Base-by-base conservation (phyloP, 441 rosid genomes). In the Gossypium armourianum region DNA sequence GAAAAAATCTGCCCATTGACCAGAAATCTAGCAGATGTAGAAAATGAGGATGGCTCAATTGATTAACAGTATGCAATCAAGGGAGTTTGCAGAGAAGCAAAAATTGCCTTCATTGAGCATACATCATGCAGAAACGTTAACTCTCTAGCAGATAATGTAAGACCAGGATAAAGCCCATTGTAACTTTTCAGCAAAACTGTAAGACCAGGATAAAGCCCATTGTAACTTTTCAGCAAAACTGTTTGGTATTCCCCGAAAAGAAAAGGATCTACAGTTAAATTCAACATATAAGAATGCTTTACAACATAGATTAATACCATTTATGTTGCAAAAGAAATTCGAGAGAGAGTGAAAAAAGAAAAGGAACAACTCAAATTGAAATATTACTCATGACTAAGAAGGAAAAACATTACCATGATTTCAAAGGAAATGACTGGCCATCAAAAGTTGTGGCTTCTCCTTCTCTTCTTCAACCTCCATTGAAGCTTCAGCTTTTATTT, bases 361-460 rank as follows among this genome's bases (percentile, higher is more conserved):
- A 56, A n/a, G 62, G 45, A 28, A n/a, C 20, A 26, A 36, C 16
- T 59, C 64, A 26, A 13, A 36, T 6, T 13, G 64, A 60, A 29
- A 3, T 60, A 29, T 10, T 36, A 15, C 26, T 66, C 45, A 59
- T 4, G 47, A 67, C 56, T 40, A 59, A 10, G 67, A 59, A 40
- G 40, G 40, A 23, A 62, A 17, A 9, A 9, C 16, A 43, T 57
- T 32, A 13, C 50, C 72, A 60, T 69, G 55, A 64, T 62, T 73
- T 79, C 77, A 93, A 58, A 91, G 79, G 81, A 93, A 93, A 84
- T 93, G 98, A 60, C 90, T 81, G 71, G 96, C 90, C 89, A 93
- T 84, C 79, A 93, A 85, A 75, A 93, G 85, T 68, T 86, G 91
- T 29, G 96, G 97, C 78, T 74, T 87, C 84, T 86, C 86, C 71